Percentiles rank a stretch among this genome's conserved stretches.
Evolutionary conservation across 1,139 yeast species (phyloP).

Genomic region (Debaryomyces udenii): DNA sequence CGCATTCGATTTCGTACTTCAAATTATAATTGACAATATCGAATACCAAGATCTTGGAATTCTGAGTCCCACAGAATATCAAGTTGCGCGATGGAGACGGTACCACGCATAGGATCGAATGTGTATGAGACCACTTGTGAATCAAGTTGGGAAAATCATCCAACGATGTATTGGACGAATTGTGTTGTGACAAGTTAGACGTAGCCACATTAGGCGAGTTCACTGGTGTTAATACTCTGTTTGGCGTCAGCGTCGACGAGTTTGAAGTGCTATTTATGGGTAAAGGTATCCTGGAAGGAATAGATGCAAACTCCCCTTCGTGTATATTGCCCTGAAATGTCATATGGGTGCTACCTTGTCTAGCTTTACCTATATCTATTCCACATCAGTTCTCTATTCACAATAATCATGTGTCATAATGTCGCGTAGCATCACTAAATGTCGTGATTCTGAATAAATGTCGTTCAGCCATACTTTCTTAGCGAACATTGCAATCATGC

Average conservation of each 20-base stretch:
- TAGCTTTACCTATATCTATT: too few species aligned
- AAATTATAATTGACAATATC: conserved; percentile 67
- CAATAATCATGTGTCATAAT: not conserved
- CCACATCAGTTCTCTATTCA: too few species aligned
- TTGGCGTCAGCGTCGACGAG: conserved; percentile 18
- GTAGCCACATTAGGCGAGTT: conserved; percentile 21
- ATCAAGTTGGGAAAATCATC: conserved; percentile 32
- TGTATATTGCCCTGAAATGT: conserved; percentile 23
- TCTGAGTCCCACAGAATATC: conserved; percentile 91
- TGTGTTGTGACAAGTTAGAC: not conserved
- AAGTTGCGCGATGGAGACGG: conserved; percentile 60
- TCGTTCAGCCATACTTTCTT: too few species aligned
- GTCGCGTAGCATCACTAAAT: not conserved
- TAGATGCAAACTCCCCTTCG: conserved; percentile 36
- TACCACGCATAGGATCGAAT: conserved; percentile 78
- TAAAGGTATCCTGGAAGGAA: conserved; percentile 27
- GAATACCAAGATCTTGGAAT: conserved; percentile 74
- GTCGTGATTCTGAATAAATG: not conserved
- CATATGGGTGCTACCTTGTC: not conserved
- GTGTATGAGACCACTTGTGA: conserved; percentile 77
- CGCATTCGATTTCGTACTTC: conserved; percentile 37
- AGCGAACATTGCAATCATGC: too few species aligned
- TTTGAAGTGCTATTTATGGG: conserved; percentile 33
- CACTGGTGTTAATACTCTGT: conserved; percentile 22
- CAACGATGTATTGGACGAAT: not conserved